phyloP scores from a whole-genome alignment of 2,329 filamentous ascomycete species.

The Didymella pinodella region DNA sequence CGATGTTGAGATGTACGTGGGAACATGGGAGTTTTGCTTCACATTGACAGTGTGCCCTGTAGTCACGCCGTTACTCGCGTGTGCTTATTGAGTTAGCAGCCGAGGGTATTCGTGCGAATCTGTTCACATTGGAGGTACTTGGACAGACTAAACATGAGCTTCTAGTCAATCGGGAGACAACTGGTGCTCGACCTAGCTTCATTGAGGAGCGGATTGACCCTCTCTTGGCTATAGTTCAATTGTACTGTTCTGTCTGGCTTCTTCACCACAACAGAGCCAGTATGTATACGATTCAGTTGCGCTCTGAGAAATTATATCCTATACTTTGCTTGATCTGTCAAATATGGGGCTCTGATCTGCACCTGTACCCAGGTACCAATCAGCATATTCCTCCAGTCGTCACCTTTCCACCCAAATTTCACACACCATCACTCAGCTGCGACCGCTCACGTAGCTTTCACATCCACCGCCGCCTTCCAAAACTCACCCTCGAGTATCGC shows the following conservation, averaged over 20 bases:
- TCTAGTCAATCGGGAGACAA: too few species aligned
- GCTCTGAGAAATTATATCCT: not conserved
- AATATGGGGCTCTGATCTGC: not conserved
- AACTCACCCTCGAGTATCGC: constrained; percentile 15
- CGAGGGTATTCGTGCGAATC: too few species aligned
- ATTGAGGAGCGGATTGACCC: too few species aligned
- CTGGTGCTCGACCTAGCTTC: too few species aligned
- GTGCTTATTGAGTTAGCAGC: too few species aligned
- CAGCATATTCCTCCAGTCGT: constrained; percentile 1
- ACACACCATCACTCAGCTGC: not conserved
- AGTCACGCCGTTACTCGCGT: not conserved
- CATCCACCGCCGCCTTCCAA: constrained; percentile 15
- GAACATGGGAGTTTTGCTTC: not conserved
- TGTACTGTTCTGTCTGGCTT: too few species aligned
- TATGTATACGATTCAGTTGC: not conserved
- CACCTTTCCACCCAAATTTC: not conserved
- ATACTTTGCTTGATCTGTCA: not conserved
- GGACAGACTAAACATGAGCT: too few species aligned
- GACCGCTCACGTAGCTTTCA: not conserved
- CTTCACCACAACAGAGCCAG: not conserved
- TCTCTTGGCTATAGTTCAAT: too few species aligned
- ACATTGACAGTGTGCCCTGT: not conserved
- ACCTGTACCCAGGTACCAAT: not conserved
- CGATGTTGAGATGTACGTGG: not conserved
- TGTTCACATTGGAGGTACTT: too few species aligned